These are phyloP conservation scores for Santalum album DNA, from an alignment of 164 flowering plant species.

Conservation along the genomic window DNA sequence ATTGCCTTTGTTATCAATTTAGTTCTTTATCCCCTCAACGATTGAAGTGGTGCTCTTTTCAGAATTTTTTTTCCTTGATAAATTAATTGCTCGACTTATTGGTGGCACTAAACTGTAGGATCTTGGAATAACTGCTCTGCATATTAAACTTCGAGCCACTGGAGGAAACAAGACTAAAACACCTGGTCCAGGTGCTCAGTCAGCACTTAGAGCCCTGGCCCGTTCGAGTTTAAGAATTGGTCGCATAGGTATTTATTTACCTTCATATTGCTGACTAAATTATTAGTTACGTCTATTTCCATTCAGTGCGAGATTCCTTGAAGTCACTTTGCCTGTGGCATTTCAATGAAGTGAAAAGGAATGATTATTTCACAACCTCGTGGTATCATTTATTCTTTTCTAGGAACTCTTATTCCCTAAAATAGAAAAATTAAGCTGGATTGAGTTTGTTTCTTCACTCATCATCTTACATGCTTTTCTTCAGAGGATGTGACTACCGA, in stretches of 20 bases:
- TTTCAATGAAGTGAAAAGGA: no score
- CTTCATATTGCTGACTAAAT: neutral
- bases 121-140: constrained; percentile 62
- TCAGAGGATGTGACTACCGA: constrained; percentile 92
- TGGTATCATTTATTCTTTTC: neutral
- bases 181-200: constrained; percentile 82
- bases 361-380: neutral
- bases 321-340: no score
- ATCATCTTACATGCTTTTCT: constrained; percentile 3
- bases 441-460: neutral
- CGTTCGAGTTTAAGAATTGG: constrained; percentile 59
- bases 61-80: neutral
- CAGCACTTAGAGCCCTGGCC: constrained; percentile 66
- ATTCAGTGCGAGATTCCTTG: no score
- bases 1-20: no score
- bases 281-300: neutral
- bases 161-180: constrained; percentile 81
- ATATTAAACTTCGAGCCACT: constrained; percentile 68
- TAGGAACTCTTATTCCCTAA: neutral
- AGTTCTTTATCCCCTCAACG: neutral
- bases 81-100: neutral
- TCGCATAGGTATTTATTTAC: constrained; percentile 40
- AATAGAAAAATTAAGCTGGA: neutral
- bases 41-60: neutral
- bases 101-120: constrained; percentile 26